Conservation (phyloP, 179 eudicot species). For the Spergularia azorica region DNA sequence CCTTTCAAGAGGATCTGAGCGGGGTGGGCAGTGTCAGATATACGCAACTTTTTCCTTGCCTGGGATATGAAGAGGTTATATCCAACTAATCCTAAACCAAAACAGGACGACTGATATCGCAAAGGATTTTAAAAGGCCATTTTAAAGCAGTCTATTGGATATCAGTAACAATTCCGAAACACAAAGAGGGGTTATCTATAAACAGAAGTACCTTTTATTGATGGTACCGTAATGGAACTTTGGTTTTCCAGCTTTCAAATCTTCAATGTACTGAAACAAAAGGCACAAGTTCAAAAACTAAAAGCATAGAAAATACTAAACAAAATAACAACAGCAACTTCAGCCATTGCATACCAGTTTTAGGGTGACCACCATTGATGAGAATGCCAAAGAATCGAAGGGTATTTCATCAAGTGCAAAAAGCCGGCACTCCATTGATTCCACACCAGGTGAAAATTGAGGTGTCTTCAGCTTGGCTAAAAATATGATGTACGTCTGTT, state of each 20-base stretch:
- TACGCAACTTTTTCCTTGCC: no score
- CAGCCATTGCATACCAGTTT: constrained; percentile 57
- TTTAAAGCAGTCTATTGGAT: neutral
- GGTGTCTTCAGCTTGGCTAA: constrained; percentile 84
- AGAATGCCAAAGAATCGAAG: constrained; percentile 84
- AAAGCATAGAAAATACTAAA: constrained; percentile 9
- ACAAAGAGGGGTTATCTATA: neutral
- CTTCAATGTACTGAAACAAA: constrained; percentile 77
- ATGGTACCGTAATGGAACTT: constrained; percentile 94
- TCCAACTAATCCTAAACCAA: no score
- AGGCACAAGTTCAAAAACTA: constrained; percentile 16
- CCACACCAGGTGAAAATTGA: constrained; percentile 90
- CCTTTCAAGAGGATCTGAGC: no score
- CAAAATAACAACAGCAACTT: constrained; percentile 1
- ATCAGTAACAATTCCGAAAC: neutral
- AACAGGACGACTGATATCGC: no score
- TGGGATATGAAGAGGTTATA: no score
- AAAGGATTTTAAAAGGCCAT: no score
- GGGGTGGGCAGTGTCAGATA: no score
- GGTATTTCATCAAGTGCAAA: constrained; percentile 83
- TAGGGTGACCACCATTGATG: constrained; percentile 88
- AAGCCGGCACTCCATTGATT: constrained; percentile 84
- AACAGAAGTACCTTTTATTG: constrained; percentile 63
- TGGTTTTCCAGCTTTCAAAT: constrained; percentile 65
- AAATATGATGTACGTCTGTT: constrained; percentile 89